Evolutionary conservation across 805 yeast genomes (phyloP).

Genomic region (Myxozyma geophila): DNA sequence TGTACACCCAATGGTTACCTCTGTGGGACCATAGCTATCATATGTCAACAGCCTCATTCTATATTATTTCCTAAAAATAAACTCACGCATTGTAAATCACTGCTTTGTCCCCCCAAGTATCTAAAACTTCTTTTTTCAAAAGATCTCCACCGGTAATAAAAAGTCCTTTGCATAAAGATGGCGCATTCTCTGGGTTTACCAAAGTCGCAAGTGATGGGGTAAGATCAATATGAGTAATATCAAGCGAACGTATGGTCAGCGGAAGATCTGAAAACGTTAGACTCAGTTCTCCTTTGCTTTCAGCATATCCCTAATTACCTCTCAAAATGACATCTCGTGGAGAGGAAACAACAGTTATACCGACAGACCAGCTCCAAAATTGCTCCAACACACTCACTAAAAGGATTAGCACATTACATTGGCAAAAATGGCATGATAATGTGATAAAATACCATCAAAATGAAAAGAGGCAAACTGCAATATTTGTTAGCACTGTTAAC

Average conservation of each 20-base stretch:
- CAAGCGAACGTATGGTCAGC: constrained; percentile 24
- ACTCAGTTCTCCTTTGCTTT: not conserved
- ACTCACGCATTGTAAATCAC: constrained; percentile 38
- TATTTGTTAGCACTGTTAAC: not conserved
- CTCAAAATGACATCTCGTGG: constrained; percentile 35
- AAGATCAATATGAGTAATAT: constrained; percentile 39
- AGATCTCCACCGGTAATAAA: constrained; percentile 42
- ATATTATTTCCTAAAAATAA: not conserved
- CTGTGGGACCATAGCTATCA: constrained; percentile 40
- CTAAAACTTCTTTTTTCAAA: constrained; percentile 38
- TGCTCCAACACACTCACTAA: constrained; percentile 40
- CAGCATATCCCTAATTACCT: constrained; percentile 4
- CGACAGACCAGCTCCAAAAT: constrained; percentile 41
- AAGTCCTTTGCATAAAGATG: constrained; percentile 35
- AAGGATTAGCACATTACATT: not conserved
- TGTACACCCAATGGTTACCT: constrained; percentile 40
- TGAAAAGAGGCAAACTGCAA: constrained; percentile 40
- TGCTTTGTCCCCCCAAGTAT: constrained; percentile 38
- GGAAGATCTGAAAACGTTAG: constrained; percentile 26
- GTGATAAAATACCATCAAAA: constrained; percentile 34
- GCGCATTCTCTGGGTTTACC: constrained; percentile 68
- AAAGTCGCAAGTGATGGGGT: constrained; percentile 68
- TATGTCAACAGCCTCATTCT: not conserved
- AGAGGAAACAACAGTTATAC: constrained; percentile 37
- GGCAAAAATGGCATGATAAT: not conserved